Conservation (phyloP, 2,329 filamentous ascomycete genomes). For the Fusarium nematophilum region DNA sequence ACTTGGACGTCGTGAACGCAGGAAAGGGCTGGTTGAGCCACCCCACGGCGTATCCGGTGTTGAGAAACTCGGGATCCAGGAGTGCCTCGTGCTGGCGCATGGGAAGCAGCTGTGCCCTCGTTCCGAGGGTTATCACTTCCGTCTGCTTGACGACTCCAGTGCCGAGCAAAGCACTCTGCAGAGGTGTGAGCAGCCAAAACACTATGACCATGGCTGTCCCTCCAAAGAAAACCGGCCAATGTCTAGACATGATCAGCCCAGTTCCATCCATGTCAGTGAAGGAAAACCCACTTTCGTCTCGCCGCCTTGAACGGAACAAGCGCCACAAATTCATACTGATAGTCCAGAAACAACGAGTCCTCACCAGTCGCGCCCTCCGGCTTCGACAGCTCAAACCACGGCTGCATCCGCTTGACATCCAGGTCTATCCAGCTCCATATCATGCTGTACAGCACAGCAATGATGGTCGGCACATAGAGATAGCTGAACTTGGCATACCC, state of each 20-base stretch:
- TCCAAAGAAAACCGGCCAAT: constrained; percentile 64
- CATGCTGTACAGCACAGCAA: constrained; percentile 66
- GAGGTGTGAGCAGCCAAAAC: constrained; percentile 65
- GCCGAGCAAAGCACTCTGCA: constrained; percentile 66
- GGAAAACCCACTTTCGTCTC: constrained; percentile 50
- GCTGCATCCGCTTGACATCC: constrained; percentile 68
- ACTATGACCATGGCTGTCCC: constrained; percentile 62
- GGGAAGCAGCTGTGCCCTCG: constrained; percentile 29
- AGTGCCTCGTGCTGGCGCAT: constrained; percentile 29
- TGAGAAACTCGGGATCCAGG: constrained; percentile 53
- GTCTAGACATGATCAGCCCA: constrained; percentile 48
- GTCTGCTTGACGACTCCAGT: constrained; percentile 45
- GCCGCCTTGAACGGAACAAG: constrained; percentile 48
- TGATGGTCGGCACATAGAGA: constrained; percentile 64
- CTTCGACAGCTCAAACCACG: constrained; percentile 68
- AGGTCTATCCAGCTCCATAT: constrained; percentile 70
- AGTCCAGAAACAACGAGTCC: constrained; percentile 63
- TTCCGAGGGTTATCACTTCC: not conserved
- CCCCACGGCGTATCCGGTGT: constrained; percentile 57
- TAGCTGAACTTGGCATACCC: constrained; percentile 52
- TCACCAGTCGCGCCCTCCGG: constrained; percentile 53
- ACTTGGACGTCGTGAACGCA: constrained; percentile 55
- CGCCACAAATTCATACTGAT: constrained; percentile 57
- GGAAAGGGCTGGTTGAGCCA: constrained; percentile 60
- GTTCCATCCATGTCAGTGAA: not conserved